Conservation (phyloP, 768 basidiomycete genomes). For the Gymnopilus junonius region DNA sequence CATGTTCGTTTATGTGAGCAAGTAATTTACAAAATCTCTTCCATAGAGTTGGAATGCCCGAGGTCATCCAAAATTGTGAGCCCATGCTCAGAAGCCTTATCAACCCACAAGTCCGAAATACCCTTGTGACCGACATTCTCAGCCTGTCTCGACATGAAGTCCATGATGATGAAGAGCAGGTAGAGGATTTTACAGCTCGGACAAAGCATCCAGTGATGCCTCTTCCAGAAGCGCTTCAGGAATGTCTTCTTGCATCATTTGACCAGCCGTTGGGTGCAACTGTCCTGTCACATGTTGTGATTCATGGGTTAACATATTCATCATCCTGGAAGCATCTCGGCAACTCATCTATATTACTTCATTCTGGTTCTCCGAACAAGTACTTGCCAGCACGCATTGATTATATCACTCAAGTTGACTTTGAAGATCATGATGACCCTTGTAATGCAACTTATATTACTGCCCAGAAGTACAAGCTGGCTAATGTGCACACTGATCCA, state of each 20-base stretch:
- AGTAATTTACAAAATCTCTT: slow-evolving; percentile 18
- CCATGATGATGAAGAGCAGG: neutral
- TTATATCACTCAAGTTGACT: neutral
- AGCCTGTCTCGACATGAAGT: neutral
- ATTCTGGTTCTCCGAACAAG: neutral
- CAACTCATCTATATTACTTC: neutral
- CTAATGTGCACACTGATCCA: neutral
- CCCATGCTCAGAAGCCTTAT: slow-evolving; percentile 12
- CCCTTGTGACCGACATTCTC: slow-evolving; percentile 13
- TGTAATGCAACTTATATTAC: neutral
- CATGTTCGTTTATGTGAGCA: slow-evolving; percentile 10
- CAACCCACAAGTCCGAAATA: slow-evolving; percentile 15
- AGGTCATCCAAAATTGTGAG: slow-evolving; percentile 11
- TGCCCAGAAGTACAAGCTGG: neutral
- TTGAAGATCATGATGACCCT: too few species aligned
- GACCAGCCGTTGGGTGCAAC: neutral
- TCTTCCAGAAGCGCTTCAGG: neutral
- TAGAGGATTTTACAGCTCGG: too few species aligned
- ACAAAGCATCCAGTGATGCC: too few species aligned
- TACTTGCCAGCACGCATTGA: slow-evolving; percentile 4
- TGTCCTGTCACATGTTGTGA: neutral
- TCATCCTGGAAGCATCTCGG: neutral
- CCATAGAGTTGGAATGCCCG: slow-evolving; percentile 13
- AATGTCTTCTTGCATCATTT: neutral
- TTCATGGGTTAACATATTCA: slow-evolving; percentile 2